phyloP scores from a whole-genome alignment of 495 filamentous ascomycete species.

The Neurospora sp. region DNA sequence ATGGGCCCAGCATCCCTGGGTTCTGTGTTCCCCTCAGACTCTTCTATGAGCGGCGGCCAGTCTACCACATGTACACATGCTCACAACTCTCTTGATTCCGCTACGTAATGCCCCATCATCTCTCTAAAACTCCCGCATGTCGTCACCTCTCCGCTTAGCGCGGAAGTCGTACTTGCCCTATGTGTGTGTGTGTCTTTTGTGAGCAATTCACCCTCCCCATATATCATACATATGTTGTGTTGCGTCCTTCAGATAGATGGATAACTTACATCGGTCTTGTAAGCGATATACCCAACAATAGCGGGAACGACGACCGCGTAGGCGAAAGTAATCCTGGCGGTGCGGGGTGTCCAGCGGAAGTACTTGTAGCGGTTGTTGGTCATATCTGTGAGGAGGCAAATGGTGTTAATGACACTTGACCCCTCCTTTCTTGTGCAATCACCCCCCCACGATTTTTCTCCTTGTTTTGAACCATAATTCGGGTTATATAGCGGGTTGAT shows the following conservation, averaged over 20 bases:
- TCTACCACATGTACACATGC: constrained; percentile 18
- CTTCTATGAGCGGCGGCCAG: neutral
- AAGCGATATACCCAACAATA: constrained; percentile 58
- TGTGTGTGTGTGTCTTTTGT: neutral
- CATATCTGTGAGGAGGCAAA: constrained; percentile 52
- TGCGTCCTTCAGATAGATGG: neutral
- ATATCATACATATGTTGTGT: neutral
- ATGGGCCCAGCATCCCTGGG: neutral
- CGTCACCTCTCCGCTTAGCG: constrained; percentile 78
- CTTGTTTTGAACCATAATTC: neutral
- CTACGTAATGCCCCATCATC: neutral
- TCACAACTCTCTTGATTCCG: neutral
- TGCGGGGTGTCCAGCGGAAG: constrained; percentile 84
- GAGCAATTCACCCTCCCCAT: neutral
- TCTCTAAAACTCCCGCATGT: constrained; percentile 60
- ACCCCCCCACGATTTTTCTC: neutral
- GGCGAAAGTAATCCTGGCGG: constrained; percentile 64
- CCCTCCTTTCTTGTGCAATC: neutral
- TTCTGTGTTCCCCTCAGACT: neutral
- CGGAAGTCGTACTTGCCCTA: constrained; percentile 82
- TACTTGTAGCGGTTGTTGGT: constrained; percentile 79
- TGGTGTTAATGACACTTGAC: neutral
- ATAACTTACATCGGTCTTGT: constrained; percentile 67
- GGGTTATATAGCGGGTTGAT: neutral
- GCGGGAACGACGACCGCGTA: constrained; percentile 63